Evolutionary conservation across 2,329 filamentous ascomycete genomes (phyloP).

Genomic region (Aplosporella prunicola): DNA sequence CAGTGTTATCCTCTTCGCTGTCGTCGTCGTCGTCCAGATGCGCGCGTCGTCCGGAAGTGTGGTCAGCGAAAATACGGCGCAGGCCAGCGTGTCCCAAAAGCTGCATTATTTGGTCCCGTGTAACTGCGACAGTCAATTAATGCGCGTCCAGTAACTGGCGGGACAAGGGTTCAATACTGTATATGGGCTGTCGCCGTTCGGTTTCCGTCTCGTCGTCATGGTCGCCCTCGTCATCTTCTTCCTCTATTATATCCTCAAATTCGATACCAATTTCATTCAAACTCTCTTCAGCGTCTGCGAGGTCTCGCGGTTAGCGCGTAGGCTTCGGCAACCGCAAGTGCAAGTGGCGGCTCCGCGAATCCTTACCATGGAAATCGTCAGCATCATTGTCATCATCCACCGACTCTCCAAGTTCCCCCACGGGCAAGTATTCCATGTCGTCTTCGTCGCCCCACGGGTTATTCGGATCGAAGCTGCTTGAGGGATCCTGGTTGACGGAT

Average conservation of each 20-base stretch:
- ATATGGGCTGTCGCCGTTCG: constrained; percentile 11
- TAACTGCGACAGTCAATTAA: constrained; percentile 25
- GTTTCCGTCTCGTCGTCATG: constrained; percentile 28
- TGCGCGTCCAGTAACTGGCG: constrained; percentile 3
- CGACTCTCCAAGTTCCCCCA: constrained; percentile 29
- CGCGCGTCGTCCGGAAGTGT: constrained; percentile 17
- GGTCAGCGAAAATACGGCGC: constrained; percentile 40
- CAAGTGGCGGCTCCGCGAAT: not conserved
- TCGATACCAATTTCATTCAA: constrained; percentile 34
- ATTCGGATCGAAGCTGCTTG: not conserved
- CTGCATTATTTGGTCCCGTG: constrained; percentile 43
- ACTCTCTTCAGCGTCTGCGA: constrained; percentile 33
- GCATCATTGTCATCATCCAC: constrained; percentile 31
- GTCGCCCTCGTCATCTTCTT: constrained; percentile 17
- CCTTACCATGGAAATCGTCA: constrained; percentile 26
- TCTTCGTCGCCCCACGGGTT: constrained; percentile 29
- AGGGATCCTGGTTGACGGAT: too few relatives aligned
- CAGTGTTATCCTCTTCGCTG: constrained; percentile 26
- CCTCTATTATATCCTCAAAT: constrained; percentile 22
- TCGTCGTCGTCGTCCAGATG: constrained; percentile 29
- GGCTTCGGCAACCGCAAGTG: constrained; percentile 12
- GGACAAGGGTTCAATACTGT: constrained; percentile 13
- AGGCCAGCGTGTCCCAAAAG: constrained; percentile 46
- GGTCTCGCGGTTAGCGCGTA: constrained; percentile 6
- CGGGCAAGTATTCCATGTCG: constrained; percentile 43